A percentile compares a stretch with the other conserved stretches of the same genome.
These are phyloP conservation scores for Fusarium sp. DNA, from an alignment of 2,329 filamentous ascomycete species.

Conservation along the genomic window DNA sequence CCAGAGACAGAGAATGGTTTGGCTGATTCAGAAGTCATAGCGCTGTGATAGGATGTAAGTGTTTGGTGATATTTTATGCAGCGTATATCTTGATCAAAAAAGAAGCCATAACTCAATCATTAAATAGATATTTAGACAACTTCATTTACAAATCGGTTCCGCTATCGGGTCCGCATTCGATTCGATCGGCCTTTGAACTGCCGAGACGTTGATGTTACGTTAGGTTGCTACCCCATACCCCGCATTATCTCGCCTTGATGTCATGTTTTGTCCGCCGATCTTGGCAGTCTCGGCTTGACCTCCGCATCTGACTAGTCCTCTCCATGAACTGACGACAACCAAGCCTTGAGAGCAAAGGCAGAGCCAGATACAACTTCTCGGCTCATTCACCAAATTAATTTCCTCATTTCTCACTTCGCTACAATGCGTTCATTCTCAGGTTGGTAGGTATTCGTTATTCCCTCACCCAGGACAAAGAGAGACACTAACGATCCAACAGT, in stretches of 20 bases:
- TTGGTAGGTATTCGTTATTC: constrained; percentile 9
- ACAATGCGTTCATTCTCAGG: constrained; percentile 41
- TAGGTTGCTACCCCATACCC: constrained; percentile 21
- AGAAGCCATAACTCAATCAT: neutral
- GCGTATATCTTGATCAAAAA: rapidly evolving
- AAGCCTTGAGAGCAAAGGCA: neutral
- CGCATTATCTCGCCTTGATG: constrained; percentile 35
- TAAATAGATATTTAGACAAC: neutral
- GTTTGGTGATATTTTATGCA: too few relatives aligned
- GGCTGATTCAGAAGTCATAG: constrained; percentile 9
- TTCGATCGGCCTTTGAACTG: neutral
- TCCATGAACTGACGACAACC: neutral
- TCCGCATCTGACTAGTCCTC: neutral
- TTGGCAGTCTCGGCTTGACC: neutral
- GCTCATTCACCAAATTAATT: neutral
- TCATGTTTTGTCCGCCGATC: neutral
- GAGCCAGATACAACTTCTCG: neutral
- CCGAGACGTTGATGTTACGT: neutral
- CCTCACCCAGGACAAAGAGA: rapidly evolving
- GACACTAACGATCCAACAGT: constrained; percentile 9
- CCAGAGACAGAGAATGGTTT: constrained; percentile 35
- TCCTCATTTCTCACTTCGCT: rapidly evolving
- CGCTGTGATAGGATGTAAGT: neutral
- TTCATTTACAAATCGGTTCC: neutral
- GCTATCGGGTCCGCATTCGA: constrained; percentile 13